phyloP scores from a whole-genome alignment of 2,329 filamentous ascomycete genomes.

The Basipetospora chlamydospora region DNA sequence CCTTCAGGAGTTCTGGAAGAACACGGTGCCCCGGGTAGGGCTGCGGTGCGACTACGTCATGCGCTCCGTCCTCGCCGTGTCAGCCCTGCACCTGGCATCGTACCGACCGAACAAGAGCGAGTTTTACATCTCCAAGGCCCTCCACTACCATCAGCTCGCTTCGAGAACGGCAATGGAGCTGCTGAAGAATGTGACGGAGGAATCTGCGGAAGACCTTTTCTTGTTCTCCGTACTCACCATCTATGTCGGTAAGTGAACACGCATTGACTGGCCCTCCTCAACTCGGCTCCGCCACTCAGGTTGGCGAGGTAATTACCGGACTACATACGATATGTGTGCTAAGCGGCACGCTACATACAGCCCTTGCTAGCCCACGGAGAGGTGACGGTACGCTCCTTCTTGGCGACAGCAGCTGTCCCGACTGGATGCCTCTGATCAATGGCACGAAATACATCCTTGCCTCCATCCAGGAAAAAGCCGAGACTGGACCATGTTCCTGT shows the following conservation, averaged over 20 bases:
- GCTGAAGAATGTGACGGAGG: conserved; percentile 8
- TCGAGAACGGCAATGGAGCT: conserved; percentile 15
- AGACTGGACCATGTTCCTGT: neutral
- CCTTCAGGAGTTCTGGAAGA: conserved; percentile 29
- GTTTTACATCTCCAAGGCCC: neutral
- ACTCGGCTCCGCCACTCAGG: too few species aligned
- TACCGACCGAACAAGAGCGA: neutral
- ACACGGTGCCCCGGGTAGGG: conserved; percentile 29
- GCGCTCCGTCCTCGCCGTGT: conserved; percentile 31
- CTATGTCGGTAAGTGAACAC: conserved; percentile 15
- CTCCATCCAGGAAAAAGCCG: conserved; percentile 1
- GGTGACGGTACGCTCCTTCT: neutral
- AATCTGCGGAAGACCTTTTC: conserved; percentile 13
- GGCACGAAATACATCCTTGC: conserved; percentile 3
- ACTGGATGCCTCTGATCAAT: conserved; percentile 12
- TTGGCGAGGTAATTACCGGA: neutral
- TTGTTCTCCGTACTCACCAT: conserved; percentile 19
- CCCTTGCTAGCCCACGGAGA: neutral
- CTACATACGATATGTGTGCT: neutral
- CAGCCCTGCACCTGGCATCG: conserved; percentile 31
- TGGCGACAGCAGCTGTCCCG: conserved; percentile 6
- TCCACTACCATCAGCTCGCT: conserved; percentile 16
- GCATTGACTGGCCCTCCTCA: too few species aligned
- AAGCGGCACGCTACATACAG: neutral
- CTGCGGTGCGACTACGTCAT: conserved; percentile 33